A percentile compares a stretch with the other conserved stretches of the same genome.
Conservation (phyloP, 2,329 filamentous ascomycete species). For the Fusarium sarcochroum region DNA sequence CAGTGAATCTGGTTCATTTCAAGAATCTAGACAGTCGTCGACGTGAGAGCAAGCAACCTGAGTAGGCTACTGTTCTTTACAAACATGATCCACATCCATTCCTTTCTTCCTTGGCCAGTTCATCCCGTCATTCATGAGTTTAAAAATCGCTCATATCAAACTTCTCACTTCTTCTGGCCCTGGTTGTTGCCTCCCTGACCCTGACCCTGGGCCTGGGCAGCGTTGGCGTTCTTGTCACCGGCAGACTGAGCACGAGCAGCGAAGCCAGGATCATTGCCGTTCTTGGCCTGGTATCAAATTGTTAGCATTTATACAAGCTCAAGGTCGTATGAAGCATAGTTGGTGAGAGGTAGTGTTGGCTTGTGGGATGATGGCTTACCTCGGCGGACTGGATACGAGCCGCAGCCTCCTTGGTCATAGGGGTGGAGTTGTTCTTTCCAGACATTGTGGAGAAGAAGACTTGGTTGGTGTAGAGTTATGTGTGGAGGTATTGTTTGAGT, state of each 20-base stretch:
- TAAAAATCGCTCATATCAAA: background rate
- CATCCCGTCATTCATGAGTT: background rate
- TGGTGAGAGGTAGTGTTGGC: too few relatives aligned
- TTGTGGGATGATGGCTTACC: background rate
- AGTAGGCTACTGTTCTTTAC: background rate
- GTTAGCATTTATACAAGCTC: background rate
- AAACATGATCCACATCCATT: background rate
- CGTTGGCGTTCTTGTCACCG: slow-evolving; percentile 1
- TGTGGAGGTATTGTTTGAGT: background rate
- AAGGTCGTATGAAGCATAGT: background rate
- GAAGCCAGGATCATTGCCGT: slow-evolving; percentile 17
- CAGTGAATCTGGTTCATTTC: slow-evolving; percentile 4
- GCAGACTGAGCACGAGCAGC: slow-evolving; percentile 14
- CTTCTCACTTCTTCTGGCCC: slow-evolving; percentile 24
- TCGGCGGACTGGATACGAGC: slow-evolving; percentile 14
- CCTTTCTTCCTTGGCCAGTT: background rate
- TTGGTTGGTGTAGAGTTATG: background rate
- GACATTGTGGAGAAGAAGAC: slow-evolving; percentile 19
- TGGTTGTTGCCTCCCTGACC: background rate
- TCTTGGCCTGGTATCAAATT: slow-evolving; percentile 7
- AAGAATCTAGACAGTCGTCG: background rate
- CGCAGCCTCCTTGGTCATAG: slow-evolving; percentile 23
- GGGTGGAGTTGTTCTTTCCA: background rate
- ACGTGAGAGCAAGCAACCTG: background rate
- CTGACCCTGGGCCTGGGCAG: background rate